Evolutionary conservation across 176 grass and related monocot species (phyloP).

Genomic region (Echinochloa phyllopogon): DNA sequence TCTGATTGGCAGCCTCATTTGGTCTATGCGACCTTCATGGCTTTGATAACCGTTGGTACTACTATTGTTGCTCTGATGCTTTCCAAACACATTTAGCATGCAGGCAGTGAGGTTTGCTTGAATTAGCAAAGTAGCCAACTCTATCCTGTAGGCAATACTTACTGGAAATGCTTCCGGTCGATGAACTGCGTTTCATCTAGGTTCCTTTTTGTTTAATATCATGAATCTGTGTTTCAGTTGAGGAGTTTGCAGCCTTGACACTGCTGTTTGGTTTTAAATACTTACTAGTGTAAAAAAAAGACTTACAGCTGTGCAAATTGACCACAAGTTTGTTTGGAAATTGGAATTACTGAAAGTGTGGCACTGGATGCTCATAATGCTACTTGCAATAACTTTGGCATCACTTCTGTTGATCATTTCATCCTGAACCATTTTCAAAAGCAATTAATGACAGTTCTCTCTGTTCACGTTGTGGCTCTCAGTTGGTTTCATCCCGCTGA

Average conservation of each 20-base stretch:
- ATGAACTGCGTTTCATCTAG: constrained; percentile 18
- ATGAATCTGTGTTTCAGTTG: constrained; percentile 13
- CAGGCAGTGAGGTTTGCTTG: constrained; percentile 28
- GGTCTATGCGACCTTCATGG: constrained; percentile 13
- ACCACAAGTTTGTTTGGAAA: not conserved
- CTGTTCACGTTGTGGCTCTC: not conserved
- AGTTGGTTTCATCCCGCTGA: constrained; percentile 10
- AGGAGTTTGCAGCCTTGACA: not conserved
- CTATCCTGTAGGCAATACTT: constrained; percentile 27
- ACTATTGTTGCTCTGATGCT: not conserved
- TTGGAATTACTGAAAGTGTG: not conserved
- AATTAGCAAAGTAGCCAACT: constrained; percentile 9
- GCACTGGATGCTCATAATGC: not conserved
- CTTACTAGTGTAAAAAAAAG: not conserved
- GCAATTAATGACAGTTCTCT: not conserved
- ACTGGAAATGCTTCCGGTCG: not conserved
- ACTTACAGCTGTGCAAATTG: not conserved
- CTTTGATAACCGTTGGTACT: not conserved
- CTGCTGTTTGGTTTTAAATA: not conserved
- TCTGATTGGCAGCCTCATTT: constrained; percentile 1
- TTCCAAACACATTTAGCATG: constrained; percentile 18
- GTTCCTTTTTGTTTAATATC: not conserved
- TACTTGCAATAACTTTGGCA: not conserved
- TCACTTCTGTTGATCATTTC: not conserved
- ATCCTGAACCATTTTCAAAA: constrained; percentile 10